These are phyloP conservation scores for Blepharisma japonicum DNA, from an alignment of 73 alveolate genomes.

Conservation along the genomic window DNA sequence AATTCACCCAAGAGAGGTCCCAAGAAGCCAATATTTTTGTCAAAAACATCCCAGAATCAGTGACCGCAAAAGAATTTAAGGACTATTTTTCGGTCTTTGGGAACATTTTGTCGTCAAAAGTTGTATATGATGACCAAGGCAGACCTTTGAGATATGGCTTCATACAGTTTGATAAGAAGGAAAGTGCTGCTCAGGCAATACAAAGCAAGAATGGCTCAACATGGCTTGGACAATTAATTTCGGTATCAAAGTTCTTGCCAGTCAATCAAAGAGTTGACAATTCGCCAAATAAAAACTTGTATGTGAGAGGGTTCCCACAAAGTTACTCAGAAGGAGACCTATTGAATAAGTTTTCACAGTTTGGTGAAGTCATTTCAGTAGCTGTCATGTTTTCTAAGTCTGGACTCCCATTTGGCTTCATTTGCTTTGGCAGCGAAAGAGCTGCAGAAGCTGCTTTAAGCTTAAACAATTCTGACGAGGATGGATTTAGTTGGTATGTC, in stretches of 20 bases:
- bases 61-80: neutral
- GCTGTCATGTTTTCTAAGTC: neutral
- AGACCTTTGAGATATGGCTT: neutral
- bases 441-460: neutral
- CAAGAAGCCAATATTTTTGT: neutral
- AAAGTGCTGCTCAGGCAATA: neutral
- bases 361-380: neutral
- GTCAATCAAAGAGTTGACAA: neutral
- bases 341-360: neutral
- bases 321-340: neutral
- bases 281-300: neutral
- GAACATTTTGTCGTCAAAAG: neutral
- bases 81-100: neutral
- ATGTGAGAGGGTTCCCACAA: constrained; percentile 5
- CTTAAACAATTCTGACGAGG: neutral
- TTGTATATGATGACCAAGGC: neutral
- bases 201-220: neutral
- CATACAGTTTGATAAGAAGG: neutral
- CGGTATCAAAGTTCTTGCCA: neutral
- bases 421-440: neutral
- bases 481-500: neutral
- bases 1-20: neutral
- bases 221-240: neutral
- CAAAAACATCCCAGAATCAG: constrained; percentile 7
- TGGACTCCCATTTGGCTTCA: neutral